Base-by-base conservation (phyloP, 805 yeast species). In the Pichia exigua region DNA sequence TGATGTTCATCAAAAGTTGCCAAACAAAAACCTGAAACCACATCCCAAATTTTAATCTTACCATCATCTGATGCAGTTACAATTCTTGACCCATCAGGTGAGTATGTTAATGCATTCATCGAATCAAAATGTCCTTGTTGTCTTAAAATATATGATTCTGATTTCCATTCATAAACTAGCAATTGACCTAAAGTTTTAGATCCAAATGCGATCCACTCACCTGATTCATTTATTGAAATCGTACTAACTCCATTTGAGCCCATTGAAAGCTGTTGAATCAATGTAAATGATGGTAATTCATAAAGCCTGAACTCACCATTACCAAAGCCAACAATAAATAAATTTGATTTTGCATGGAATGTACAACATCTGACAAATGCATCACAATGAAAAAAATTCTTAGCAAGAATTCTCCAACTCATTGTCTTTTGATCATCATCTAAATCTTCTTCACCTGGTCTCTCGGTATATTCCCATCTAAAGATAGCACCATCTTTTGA, bases 51-150 rank as follows among this genome's bases (percentile, higher is more conserved):
- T 67, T 94, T 94, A 57, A 94, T 86, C 61, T 91, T 91, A 39
- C 99, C 99, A 65, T 94, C 99, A 64, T 92, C 98, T 1, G 96
- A 79, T 2, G 96, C 97, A 1, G 98, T 92, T 4, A 92, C 94
- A 4, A 92, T 76, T 60, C 89, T 77, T 2, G 95, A 79, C 0
- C 98, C 99, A 71, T 94, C 99, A 0, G 97, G 97, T 0, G 97
- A 88, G 62, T 94, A 94, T 35, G 85, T 80, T 44, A 94, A 65
- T 17, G 89, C 76, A 62, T 89, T 92, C 66, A 90, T 79, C 0
- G 96, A 75, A 66, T 94, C 99, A 63, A 87, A 92, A 69, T 94
- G 99, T 24, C 98, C 97, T 69, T 94, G 99, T 65, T 94, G 99
- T 65, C 92, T 91, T 57, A 94, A 73, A 45, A 94, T 85, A 64